These are phyloP conservation scores for Phytophthora boehmeriae DNA, from an alignment of 352 stramenopile genomes.

Conservation along the genomic window DNA sequence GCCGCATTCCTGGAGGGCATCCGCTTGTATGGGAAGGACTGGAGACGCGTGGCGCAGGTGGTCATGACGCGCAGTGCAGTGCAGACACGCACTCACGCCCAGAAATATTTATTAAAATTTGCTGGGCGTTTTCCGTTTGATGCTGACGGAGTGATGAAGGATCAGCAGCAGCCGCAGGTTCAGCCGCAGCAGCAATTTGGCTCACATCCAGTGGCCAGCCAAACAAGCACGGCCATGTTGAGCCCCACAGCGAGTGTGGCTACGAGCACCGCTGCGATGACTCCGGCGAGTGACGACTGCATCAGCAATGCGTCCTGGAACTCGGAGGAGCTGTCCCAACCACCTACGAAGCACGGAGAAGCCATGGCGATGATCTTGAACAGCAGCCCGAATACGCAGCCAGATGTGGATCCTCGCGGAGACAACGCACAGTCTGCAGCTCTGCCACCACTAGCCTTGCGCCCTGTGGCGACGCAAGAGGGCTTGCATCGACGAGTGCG, in stretches of 20 bases:
- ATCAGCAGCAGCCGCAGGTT: constrained; percentile 31
- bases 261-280: constrained; percentile 32
- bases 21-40: constrained; percentile 88
- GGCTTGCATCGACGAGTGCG: neutral
- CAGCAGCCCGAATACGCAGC: constrained; percentile 52
- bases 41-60: constrained; percentile 82
- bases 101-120: constrained; percentile 95
- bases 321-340: constrained; percentile 31
- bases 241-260: constrained; percentile 35
- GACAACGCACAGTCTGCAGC: constrained; percentile 6
- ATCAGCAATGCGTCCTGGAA: constrained; percentile 45
- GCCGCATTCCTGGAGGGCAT: constrained; percentile 87
- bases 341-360: constrained; percentile 41
- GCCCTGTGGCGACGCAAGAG: constrained; percentile 14
- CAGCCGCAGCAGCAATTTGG: constrained; percentile 18
- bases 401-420: constrained; percentile 16
- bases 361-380: constrained; percentile 83
- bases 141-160: constrained; percentile 46
- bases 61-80: constrained; percentile 86
- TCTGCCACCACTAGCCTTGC: constrained; percentile 23
- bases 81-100: constrained; percentile 88
- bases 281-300: constrained; percentile 35
- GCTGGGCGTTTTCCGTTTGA: constrained; percentile 81
- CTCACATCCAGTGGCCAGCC: neutral
- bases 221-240: constrained; percentile 21